Conservation (phyloP, 441 rosid species). For the Mallotus repandus region DNA sequence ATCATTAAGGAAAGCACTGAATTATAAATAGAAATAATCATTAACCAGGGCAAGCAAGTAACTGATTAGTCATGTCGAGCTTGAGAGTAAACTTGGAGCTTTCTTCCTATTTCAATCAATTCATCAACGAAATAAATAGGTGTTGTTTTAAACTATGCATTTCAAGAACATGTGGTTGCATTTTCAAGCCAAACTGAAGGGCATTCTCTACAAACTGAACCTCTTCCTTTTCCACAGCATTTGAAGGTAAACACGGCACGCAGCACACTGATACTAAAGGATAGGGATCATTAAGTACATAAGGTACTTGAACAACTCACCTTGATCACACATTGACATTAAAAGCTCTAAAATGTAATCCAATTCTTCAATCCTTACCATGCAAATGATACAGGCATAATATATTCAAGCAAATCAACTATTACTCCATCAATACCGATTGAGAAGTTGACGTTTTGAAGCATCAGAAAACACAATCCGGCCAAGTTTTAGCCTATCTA, state of each 20-base stretch:
- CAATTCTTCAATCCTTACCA: background rate
- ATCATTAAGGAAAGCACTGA: background rate
- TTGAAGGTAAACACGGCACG: background rate
- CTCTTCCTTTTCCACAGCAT: background rate
- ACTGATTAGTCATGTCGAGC: background rate
- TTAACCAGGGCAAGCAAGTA: background rate
- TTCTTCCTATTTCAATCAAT: background rate
- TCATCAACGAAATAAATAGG: background rate
- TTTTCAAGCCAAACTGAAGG: background rate
- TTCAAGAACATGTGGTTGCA: background rate
- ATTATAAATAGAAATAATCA: background rate
- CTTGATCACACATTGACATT: background rate
- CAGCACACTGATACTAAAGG: too few relatives aligned
- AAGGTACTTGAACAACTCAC: background rate
- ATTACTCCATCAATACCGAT: constrained; percentile 40
- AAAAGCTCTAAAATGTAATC: background rate
- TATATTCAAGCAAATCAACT: too few relatives aligned
- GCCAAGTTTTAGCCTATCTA: constrained; percentile 74
- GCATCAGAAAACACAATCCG: constrained; percentile 80
- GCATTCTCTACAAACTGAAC: background rate
- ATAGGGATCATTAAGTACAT: constrained; percentile 13
- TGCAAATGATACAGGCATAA: constrained; percentile 33
- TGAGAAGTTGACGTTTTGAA: constrained; percentile 70
- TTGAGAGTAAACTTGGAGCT: background rate
- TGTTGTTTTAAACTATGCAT: background rate